Conservation (phyloP, 768 basidiomycete species). For the Mycena pura region DNA sequence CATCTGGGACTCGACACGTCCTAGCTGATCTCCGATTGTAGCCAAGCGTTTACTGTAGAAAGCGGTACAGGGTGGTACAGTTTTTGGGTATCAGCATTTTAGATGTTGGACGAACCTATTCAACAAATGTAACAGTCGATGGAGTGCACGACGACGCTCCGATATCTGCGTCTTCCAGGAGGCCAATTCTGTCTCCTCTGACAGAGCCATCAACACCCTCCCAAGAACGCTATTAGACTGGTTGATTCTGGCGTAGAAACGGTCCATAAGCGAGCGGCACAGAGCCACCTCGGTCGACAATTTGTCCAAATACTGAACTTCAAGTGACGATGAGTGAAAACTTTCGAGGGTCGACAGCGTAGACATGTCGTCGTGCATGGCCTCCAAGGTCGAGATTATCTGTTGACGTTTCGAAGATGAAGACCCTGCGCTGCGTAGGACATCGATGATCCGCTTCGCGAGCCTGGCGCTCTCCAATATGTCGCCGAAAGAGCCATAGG, state of each 20-base stretch:
- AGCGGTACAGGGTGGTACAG: no score
- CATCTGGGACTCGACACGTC: background rate
- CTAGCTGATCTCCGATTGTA: background rate
- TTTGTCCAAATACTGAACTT: background rate
- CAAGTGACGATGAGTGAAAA: background rate
- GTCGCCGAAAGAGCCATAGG: slow-evolving; percentile 12
- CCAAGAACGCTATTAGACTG: background rate
- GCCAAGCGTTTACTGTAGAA: background rate
- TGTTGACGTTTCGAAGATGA: background rate
- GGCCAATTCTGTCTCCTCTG: background rate
- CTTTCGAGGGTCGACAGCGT: background rate
- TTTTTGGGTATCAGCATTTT: background rate
- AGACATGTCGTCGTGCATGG: background rate
- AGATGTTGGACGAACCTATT: background rate
- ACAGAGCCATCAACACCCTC: background rate
- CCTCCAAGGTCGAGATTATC: background rate
- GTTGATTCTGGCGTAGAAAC: background rate
- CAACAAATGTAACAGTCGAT: background rate
- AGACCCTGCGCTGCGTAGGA: background rate
- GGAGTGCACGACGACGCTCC: background rate
- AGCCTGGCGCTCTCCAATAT: background rate
- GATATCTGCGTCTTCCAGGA: slow-evolving; percentile 1
- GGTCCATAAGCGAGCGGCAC: background rate
- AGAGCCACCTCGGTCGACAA: background rate
- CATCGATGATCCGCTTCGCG: slow-evolving; percentile 9